Conservation (phyloP, 2,329 filamentous ascomycete species). For the Ophiosphaerella korrae region DNA sequence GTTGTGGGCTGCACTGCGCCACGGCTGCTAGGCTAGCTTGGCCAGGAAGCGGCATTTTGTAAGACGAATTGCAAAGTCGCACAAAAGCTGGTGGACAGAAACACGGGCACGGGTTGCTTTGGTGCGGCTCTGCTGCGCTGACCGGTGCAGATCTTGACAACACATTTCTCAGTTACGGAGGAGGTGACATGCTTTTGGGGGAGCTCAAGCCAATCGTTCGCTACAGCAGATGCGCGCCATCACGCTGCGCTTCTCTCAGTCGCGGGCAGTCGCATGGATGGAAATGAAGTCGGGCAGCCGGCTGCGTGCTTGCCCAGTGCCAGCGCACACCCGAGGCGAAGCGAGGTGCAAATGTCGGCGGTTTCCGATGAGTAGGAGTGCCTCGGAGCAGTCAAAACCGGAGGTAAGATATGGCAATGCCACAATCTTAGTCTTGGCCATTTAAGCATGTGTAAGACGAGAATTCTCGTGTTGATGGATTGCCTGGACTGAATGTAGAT, state of each 20-base stretch:
- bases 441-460: neutral
- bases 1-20: constrained; percentile 38
- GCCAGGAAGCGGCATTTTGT: constrained; percentile 24
- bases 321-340: constrained; percentile 29
- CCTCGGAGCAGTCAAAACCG: neutral
- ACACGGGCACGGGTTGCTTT: constrained; percentile 18
- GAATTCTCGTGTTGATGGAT: too few species aligned
- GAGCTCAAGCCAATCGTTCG: constrained; percentile 42
- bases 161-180: constrained; percentile 15
- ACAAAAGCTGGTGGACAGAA: constrained; percentile 16
- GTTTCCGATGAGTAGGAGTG: neutral
- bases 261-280: constrained; percentile 11
- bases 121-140: constrained; percentile 43
- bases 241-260: constrained; percentile 15
- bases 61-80: constrained; percentile 24
- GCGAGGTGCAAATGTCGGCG: constrained; percentile 1
- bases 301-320: constrained; percentile 19
- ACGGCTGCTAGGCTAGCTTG: constrained; percentile 33
- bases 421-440: constrained; percentile 13
- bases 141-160: constrained; percentile 33
- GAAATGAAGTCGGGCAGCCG: constrained; percentile 3
- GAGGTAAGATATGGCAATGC: constrained; percentile 4
- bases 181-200: constrained; percentile 17
- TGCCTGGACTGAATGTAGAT: neutral
- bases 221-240: constrained; percentile 17